Evolutionary conservation across 495 filamentous ascomycete genomes (phyloP), one percentile per base, ranked within the genome.

Genomic region (Daldinia bambusicola): DNA sequence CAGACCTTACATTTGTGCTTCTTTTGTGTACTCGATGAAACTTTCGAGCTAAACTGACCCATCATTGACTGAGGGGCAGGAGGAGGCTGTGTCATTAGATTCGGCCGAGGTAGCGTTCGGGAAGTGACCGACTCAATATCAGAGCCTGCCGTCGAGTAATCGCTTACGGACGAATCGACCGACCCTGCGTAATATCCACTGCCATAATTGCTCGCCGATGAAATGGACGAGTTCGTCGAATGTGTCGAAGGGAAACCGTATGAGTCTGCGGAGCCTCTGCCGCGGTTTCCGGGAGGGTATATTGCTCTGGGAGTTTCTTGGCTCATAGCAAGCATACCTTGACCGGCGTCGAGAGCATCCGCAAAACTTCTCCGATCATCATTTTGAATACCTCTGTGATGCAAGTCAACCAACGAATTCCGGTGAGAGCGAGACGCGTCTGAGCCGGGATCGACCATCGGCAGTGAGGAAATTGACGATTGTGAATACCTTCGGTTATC

Each of bases 1-100:
- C 95, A 99, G 56, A 99, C 92, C 85, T 98, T 98, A 86, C 95
- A 99, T 82, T 97, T 98, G 83, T 99, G 95, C 85, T 98, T 99
- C 89, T 99, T 99, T 77, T 98, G 95, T 31, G 95, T 94, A 82
- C 92, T 96, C 22, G 93, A 95, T 9, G 93, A 92, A 53, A 98
- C 90, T 79, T 98, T 98, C 50, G 95, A 98, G 84, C 93, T 98
- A 84, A 99, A 99, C 69, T 96, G 95, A 53, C 92, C 89, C 95
- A 99, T 99, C 93, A 99, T 98, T 3, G 94, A 95, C 76, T 95
- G 92, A 13, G 94, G 95, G 34, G 93, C 94, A 0, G 93, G 93
- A 34, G 93, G 93, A 6, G 84, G 83, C 66, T 81, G 88, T 61
- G 85, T 88, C 52, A 86, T 84, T 65, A 97, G 82, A 18, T 88